These are phyloP conservation scores for Graphilbum ipis-grandicollis DNA, from an alignment of 2,329 filamentous ascomycete genomes.

Conservation along the genomic window DNA sequence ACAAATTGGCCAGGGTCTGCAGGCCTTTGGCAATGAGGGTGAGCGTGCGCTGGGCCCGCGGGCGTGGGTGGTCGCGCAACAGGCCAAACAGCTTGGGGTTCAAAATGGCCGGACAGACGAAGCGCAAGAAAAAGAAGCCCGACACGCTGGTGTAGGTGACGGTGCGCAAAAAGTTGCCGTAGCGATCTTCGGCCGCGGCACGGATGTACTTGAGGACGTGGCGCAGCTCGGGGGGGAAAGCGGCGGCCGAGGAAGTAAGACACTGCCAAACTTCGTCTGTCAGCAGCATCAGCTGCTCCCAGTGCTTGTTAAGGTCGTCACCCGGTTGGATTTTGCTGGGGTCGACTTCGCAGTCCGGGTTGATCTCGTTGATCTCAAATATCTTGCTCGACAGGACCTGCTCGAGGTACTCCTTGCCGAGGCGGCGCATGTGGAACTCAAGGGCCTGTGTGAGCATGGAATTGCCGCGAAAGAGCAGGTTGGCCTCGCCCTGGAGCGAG, in stretches of 20 bases:
- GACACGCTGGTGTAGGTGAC: constrained; percentile 90
- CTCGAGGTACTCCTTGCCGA: constrained; percentile 85
- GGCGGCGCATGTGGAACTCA: constrained; percentile 86
- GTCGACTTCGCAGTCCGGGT: constrained; percentile 90
- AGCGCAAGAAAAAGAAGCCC: constrained; percentile 83
- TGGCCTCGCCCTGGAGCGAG: constrained; percentile 71
- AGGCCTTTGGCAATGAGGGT: constrained; percentile 86
- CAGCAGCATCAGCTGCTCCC: constrained; percentile 56
- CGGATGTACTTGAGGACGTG: constrained; percentile 81
- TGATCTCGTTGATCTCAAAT: constrained; percentile 72
- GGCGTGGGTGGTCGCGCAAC: constrained; percentile 63
- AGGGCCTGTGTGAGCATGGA: constrained; percentile 84
- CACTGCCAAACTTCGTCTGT: constrained; percentile 76
- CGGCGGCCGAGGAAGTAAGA: constrained; percentile 56
- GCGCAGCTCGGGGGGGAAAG: constrained; percentile 65
- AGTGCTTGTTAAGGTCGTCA: constrained; percentile 69
- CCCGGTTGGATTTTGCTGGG: constrained; percentile 53
- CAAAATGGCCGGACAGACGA: constrained; percentile 90
- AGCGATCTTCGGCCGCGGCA: constrained; percentile 84
- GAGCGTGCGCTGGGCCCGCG: constrained; percentile 68
- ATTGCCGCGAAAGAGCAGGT: constrained; percentile 87
- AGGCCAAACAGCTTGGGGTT: constrained; percentile 90
- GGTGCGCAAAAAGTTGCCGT: constrained; percentile 78
- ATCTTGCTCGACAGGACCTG: constrained; percentile 76
- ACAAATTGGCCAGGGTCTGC: constrained; percentile 80